phyloP scores from a whole-genome alignment of 148 eudicot species.

The Amaranthus palmeri region DNA sequence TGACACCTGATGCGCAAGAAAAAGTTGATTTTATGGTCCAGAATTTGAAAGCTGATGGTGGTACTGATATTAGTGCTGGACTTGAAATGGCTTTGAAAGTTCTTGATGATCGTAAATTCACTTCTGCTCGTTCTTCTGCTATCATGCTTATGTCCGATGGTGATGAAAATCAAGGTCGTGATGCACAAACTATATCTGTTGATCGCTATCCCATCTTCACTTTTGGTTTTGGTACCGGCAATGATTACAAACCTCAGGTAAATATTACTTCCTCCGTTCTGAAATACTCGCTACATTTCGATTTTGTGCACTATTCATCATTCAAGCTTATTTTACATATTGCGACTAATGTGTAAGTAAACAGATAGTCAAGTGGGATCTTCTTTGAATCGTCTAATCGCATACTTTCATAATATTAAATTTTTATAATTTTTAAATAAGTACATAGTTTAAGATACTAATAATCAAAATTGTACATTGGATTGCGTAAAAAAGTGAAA shows the following conservation, averaged over 20 bases:
- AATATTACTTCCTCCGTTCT: no score
- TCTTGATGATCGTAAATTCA: neutral
- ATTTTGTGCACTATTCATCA: no score
- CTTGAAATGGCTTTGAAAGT: constrained; percentile 1
- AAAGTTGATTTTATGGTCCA: neutral
- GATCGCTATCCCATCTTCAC: constrained; percentile 2
- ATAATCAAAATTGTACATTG: no score
- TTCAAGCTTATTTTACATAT: no score
- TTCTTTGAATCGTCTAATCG: no score
- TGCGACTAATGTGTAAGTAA: no score
- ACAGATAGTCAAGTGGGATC: no score
- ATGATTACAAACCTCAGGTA: neutral
- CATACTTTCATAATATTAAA: no score
- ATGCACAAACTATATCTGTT: neutral
- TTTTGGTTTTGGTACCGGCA: constrained; percentile 3
- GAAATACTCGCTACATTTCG: no score
- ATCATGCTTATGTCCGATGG: constrained; percentile 17
- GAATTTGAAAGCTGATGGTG: neutral
- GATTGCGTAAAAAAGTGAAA: no score
- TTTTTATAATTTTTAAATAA: no score
- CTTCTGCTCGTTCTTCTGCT: neutral
- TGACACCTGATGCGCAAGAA: neutral
- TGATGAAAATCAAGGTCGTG: neutral
- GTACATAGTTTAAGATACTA: no score
- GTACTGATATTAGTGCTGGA: neutral